Evolutionary conservation across 1,139 yeast species (phyloP).

Genomic region (Suzukiozyma palmioleophila): DNA sequence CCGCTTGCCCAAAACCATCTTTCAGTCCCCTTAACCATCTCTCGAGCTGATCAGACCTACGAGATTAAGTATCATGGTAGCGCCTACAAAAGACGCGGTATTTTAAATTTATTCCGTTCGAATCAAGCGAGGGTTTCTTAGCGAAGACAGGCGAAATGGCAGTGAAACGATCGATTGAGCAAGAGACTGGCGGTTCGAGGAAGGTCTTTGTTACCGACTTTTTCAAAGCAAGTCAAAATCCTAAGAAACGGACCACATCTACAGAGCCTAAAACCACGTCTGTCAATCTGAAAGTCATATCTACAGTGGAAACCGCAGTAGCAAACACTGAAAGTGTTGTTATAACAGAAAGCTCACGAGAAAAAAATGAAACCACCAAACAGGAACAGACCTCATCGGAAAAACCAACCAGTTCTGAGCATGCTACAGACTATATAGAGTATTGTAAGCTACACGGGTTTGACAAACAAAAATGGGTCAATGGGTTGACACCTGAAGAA

Average conservation of each 20-base stretch:
- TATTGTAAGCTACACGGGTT: conserved; percentile 25
- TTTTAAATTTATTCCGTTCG: not conserved
- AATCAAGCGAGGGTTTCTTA: not conserved
- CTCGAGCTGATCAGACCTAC: too few relatives aligned
- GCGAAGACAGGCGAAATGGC: not conserved
- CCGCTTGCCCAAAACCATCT: too few relatives aligned
- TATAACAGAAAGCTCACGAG: not conserved
- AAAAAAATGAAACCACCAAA: conserved; percentile 4
- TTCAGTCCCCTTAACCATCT: too few relatives aligned
- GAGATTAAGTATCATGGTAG: too few relatives aligned
- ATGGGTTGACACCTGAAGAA: conserved; percentile 49
- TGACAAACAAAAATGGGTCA: conserved; percentile 53
- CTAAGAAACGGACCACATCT: not conserved
- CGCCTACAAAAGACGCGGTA: not conserved
- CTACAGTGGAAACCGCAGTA: too few relatives aligned
- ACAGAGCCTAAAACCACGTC: too few relatives aligned
- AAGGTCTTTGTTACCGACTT: conserved; percentile 4
- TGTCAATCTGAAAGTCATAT: too few relatives aligned
- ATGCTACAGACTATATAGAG: conserved; percentile 9
- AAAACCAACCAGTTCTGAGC: conserved; percentile 4
- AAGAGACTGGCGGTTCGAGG: not conserved
- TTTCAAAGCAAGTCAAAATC: not conserved
- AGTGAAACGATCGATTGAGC: not conserved
- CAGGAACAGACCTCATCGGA: conserved; percentile 1
- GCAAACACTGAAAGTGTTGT: too few relatives aligned